phyloP scores from a whole-genome alignment of 768 basidiomycete species.

The Agaricus bisporus region DNA sequence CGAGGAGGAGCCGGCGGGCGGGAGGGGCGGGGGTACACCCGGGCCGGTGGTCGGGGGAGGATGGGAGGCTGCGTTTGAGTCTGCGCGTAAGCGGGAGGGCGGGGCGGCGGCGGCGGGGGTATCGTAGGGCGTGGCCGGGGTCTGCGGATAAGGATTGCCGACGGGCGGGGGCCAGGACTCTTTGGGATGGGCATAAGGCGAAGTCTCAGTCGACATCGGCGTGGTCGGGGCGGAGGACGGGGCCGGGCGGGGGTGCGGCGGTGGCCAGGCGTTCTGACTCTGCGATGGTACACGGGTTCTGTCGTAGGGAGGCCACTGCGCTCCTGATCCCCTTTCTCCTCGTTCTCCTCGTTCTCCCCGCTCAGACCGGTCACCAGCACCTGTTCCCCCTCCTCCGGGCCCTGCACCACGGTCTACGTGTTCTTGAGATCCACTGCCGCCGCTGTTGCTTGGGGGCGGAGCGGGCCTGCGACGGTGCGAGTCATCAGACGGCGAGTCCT shows the following conservation, averaged over 20 bases:
- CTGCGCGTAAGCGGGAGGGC: not conserved
- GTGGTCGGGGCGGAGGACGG: conserved; percentile 5
- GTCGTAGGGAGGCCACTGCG: conserved; percentile 3
- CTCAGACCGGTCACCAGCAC: not conserved
- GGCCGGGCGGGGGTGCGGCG: not conserved
- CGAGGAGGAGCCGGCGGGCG: not conserved
- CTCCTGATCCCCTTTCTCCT: conserved; percentile 2
- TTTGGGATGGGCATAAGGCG: conserved; percentile 5
- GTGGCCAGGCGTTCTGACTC: conserved; percentile 9
- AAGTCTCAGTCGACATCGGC: conserved; percentile 7
- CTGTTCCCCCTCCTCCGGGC: not conserved
- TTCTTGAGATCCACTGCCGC: not conserved
- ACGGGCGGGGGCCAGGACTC: conserved; percentile 5
- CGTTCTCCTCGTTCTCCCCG: conserved; percentile 1
- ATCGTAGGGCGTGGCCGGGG: conserved; percentile 4
- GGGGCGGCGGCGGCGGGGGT: not conserved
- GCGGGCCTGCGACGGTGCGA: conserved; percentile 4
- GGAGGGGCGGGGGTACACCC: conserved; percentile 2
- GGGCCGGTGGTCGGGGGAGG: conserved; percentile 5
- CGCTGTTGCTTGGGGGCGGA: not conserved
- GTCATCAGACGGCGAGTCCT: conserved; percentile 15
- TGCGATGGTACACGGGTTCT: conserved; percentile 9
- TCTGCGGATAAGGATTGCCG: conserved; percentile 5
- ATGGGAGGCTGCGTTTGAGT: conserved; percentile 3
- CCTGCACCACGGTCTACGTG: conserved; percentile 1